These are phyloP conservation scores for Elaeis guineensis DNA, from an alignment of 176 grass and related monocot species.

Conservation along the genomic window DNA sequence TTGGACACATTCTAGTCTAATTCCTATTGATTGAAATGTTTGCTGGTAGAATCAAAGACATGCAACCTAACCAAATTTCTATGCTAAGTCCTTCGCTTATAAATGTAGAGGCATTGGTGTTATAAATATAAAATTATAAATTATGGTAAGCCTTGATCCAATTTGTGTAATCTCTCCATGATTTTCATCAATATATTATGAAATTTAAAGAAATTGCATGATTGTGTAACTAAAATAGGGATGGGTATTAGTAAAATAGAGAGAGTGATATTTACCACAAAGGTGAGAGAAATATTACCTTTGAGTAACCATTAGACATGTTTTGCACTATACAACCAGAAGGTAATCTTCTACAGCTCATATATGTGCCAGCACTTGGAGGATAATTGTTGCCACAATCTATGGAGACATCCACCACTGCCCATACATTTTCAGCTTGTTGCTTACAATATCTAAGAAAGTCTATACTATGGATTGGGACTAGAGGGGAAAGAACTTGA, in stretches of 20 bases:
- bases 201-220: no score
- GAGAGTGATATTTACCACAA: not conserved
- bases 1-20: no score
- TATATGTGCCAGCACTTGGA: slow-evolving; percentile 16
- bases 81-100: no score
- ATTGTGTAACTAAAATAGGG: no score
- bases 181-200: no score
- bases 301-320: slow-evolving; percentile 14
- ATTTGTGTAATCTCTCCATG: no score
- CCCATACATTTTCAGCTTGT: slow-evolving; percentile 32
- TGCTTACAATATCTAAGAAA: slow-evolving; percentile 41
- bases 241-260: not conserved
- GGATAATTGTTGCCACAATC: slow-evolving; percentile 21
- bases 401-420: slow-evolving; percentile 51
- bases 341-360: slow-evolving; percentile 32
- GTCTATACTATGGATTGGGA: slow-evolving; percentile 23
- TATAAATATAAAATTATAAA: no score
- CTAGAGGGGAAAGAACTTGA: slow-evolving; percentile 34
- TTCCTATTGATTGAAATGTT: no score
- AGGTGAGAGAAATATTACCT: slow-evolving; percentile 14
- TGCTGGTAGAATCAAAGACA: no score
- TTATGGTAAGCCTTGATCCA: no score
- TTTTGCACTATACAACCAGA: slow-evolving; percentile 17
- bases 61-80: no score
- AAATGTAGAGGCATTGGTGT: no score